Evolutionary conservation across 176 grass and related monocot species (phyloP).

Genomic region (Typha latifolia): DNA sequence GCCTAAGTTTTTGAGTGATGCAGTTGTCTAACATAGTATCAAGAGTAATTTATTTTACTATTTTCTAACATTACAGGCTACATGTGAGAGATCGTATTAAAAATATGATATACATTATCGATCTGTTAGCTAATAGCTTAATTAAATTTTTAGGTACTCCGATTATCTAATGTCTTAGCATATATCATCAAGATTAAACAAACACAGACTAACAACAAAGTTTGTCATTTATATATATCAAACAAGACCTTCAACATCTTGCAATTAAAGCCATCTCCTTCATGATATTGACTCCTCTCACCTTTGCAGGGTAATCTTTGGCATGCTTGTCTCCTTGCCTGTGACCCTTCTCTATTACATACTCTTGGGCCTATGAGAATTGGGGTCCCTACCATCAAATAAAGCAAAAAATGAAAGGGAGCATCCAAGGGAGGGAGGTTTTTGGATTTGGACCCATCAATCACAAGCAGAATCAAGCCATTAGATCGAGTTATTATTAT

Average conservation of each 20-base stretch:
- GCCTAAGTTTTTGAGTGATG: too few relatives aligned
- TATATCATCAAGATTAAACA: too few relatives aligned
- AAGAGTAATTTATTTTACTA: too few relatives aligned
- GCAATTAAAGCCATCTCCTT: too few relatives aligned
- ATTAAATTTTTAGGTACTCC: too few relatives aligned
- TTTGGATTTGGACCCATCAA: not conserved
- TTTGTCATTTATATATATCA: not conserved
- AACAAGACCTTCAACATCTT: too few relatives aligned
- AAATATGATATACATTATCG: too few relatives aligned
- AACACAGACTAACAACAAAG: not conserved
- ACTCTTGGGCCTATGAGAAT: slow-evolving; percentile 6
- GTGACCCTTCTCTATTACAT: slow-evolving; percentile 7
- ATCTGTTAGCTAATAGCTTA: too few relatives aligned
- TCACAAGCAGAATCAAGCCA: not conserved
- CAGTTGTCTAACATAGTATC: too few relatives aligned
- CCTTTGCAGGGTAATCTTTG: slow-evolving; percentile 13
- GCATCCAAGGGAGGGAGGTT: not conserved
- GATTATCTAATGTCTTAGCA: too few relatives aligned
- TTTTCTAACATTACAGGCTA: too few relatives aligned
- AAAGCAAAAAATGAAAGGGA: not conserved
- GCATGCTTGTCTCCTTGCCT: slow-evolving; percentile 10
- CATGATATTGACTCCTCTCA: not conserved
- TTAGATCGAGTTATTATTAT: not conserved
- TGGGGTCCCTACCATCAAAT: not conserved
- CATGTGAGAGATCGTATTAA: too few relatives aligned